Percentiles rank a stretch among this genome's conserved stretches.
phyloP scores from a whole-genome alignment of 805 yeast species.

The Schwanniomyces pseudopolymorphus region DNA sequence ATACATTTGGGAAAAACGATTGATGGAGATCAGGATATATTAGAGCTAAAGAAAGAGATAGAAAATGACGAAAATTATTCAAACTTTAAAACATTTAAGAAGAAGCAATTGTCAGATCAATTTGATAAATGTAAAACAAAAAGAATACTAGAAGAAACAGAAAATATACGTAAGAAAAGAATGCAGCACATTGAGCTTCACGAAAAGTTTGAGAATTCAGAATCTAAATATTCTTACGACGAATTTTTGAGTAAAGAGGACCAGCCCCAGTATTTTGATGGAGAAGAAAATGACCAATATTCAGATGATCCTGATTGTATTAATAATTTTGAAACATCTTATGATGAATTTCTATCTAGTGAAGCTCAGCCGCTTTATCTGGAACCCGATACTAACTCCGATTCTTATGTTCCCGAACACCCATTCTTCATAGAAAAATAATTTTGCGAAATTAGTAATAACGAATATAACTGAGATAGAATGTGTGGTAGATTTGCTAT shows the following conservation, averaged over 20 bases:
- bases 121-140: conserved; percentile 4
- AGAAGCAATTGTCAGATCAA: not conserved
- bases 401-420: conserved; percentile 11
- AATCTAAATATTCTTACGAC: conserved; percentile 19
- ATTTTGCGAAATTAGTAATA: not conserved
- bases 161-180: not conserved
- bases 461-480: too few relatives aligned
- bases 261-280: conserved; percentile 41
- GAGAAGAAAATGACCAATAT: conserved; percentile 24
- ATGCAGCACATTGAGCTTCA: not conserved
- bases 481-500: conserved; percentile 69
- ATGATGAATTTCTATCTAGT: conserved; percentile 30
- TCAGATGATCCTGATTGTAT: conserved; percentile 35
- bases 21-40: conserved; percentile 17
- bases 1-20: conserved; percentile 50
- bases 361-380: conserved; percentile 24
- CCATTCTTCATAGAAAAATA: conserved; percentile 5
- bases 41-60: conserved; percentile 11
- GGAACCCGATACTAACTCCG: conserved; percentile 4
- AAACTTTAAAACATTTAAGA: conserved; percentile 14
- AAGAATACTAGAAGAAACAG: not conserved
- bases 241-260: conserved; percentile 36
- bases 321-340: conserved; percentile 32
- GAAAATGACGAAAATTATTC: conserved; percentile 17
- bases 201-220: not conserved